Evolutionary conservation across 192 early-diverging fungal genomes (phyloP).

Genomic region (Coemansia sp.): DNA sequence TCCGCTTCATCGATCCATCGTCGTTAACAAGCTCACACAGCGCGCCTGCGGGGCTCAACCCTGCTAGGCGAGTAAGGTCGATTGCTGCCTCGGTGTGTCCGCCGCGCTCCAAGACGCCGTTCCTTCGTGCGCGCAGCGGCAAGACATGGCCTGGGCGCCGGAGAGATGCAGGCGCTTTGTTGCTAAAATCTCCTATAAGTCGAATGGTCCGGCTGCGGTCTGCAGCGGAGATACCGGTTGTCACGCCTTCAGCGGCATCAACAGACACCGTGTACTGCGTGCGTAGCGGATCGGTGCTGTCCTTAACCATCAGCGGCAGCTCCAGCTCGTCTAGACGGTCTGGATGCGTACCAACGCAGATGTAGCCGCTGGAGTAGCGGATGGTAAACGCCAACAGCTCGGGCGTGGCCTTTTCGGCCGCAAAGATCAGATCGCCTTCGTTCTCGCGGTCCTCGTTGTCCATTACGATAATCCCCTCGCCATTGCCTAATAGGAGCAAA

Average conservation of each 20-base stretch:
- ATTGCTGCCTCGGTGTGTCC: slow-evolving; percentile 96
- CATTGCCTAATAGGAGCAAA: slow-evolving; percentile 54
- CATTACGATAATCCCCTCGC: slow-evolving; percentile 87
- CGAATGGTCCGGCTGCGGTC: slow-evolving; percentile 82
- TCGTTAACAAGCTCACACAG: slow-evolving; percentile 93
- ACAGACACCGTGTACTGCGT: slow-evolving; percentile 95
- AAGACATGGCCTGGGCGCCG: slow-evolving; percentile 92
- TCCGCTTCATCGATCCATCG: slow-evolving; percentile 88
- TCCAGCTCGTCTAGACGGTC: slow-evolving; percentile 81
- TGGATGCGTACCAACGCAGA: slow-evolving; percentile 82
- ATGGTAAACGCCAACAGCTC: slow-evolving; percentile 96
- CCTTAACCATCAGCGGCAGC: slow-evolving; percentile 92
- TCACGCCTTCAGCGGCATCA: slow-evolving; percentile 80
- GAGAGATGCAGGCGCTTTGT: slow-evolving; percentile 67
- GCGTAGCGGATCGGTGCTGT: slow-evolving; percentile 85
- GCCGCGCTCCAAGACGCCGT: slow-evolving; percentile 80
- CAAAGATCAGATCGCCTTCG: slow-evolving; percentile 97
- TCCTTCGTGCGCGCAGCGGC: slow-evolving; percentile 79
- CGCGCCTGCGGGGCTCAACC: slow-evolving; percentile 78
- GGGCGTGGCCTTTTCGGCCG: slow-evolving; percentile 88
- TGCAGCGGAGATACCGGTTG: slow-evolving; percentile 93
- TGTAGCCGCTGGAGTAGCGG: slow-evolving; percentile 89
- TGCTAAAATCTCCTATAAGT: slow-evolving; percentile 71
- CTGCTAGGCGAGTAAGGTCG: slow-evolving; percentile 84
- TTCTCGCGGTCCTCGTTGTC: slow-evolving; percentile 99